Percentiles rank a stretch among this genome's conserved stretches.
Evolutionary conservation across 371 early-diverging fungal genomes (phyloP).

Genomic region (Zancudomyces culisetae): DNA sequence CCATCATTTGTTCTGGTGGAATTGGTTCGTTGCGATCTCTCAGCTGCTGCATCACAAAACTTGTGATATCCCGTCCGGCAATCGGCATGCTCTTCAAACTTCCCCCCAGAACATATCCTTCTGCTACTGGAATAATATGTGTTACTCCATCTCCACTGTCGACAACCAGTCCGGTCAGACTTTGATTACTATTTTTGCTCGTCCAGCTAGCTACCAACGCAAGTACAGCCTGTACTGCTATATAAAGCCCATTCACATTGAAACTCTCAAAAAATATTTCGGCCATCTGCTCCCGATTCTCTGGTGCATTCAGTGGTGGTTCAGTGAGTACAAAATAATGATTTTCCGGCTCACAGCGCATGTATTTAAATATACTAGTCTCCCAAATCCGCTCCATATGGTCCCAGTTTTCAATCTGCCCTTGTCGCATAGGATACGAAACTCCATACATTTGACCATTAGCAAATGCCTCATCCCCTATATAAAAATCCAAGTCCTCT

Average conservation of each 20-base stretch:
- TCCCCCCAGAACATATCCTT: conserved; percentile 92
- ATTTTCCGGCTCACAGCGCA: conserved; percentile 95
- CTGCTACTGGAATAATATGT: conserved; percentile 95
- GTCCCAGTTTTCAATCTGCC: conserved; percentile 85
- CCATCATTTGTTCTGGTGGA: conserved; percentile 88
- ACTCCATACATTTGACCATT: conserved; percentile 70
- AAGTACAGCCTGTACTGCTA: conserved; percentile 84
- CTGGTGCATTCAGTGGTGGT: conserved; percentile 78
- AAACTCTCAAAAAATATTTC: conserved; percentile 88
- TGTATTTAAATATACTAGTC: conserved; percentile 88
- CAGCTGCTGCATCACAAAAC: conserved; percentile 86
- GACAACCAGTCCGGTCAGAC: conserved; percentile 91
- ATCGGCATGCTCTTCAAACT: conserved; percentile 95
- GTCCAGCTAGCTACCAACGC: conserved; percentile 82
- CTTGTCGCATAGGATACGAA: conserved; percentile 74
- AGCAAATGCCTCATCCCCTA: conserved; percentile 88
- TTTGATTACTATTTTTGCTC: conserved; percentile 51
- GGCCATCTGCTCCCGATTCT: conserved; percentile 83
- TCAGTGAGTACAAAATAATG: conserved; percentile 86
- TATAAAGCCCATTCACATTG: conserved; percentile 73
- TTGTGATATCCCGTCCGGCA: conserved; percentile 92
- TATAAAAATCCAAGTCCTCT: conserved; percentile 91
- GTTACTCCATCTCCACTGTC: conserved; percentile 97
- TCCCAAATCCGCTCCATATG: conserved; percentile 91
- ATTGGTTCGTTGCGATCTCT: conserved; percentile 90